Base-by-base conservation (phyloP, 495 filamentous ascomycete species). In the Penicillium cosmopolitanum region DNA sequence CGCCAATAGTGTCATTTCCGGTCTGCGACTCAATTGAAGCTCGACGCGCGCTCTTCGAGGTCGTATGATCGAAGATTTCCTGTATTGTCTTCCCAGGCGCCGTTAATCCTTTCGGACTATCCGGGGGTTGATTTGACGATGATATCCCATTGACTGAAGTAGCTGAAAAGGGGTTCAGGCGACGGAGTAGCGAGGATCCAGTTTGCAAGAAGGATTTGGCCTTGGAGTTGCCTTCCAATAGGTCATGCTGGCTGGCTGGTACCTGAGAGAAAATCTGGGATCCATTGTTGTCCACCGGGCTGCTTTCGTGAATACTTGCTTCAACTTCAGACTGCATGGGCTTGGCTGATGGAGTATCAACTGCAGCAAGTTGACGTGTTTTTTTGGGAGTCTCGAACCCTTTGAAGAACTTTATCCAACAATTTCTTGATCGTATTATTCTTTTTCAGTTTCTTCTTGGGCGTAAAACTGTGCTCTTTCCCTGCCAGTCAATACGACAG, bases 401-500 rank as follows among this genome's bases (percentile, higher is more conserved):
- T 55, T 15, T 58, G 57, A n/a, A 9, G 47, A 35, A 48, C 53
- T 23, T 42, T 48, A 23, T 58, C 50, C 54, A 75, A 63, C 18
- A 72, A 53, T 10, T 19, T 48, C 40, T 57, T 62, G 5, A 73
- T 47, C 16, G 9, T 5, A 1, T 40, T 44, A n/a, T 60, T 64
- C 4, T 69, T 70, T 23, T 38, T 59, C 10, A 72, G 18, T 23
- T 57, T 56, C n/a, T 62, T 64, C 44, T 59, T 56, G 18, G 65
- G 53, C 16, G 50, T 19, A 44, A 62, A 52, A 23, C 67, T 77
- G 55, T 63, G 62, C 28, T 62, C 60, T 42, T 61, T 66, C 11
- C 61, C 50, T 68, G 65, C 53, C 68, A 76, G 38, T 68, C 55
- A 40, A 76, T 65, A 10, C 65, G 64, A 48, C 80, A 80, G 2